A percentile compares a stretch with the other conserved stretches of the same genome.
These are phyloP conservation scores for Phytophthora sojae DNA, from an alignment of 352 stramenopile species.

Conservation along the genomic window DNA sequence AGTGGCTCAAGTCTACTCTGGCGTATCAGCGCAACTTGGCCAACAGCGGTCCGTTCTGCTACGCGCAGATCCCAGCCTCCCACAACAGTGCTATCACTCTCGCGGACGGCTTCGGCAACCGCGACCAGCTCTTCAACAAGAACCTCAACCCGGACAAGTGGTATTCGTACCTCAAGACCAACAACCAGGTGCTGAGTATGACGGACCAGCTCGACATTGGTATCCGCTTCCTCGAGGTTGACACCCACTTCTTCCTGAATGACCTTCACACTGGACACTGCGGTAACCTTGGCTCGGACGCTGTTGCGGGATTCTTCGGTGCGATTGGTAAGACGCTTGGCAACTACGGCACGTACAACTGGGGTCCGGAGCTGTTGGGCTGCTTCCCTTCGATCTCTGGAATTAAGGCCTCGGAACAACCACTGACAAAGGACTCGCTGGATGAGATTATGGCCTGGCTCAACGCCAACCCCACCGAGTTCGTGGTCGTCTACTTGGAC, in stretches of 20 bases:
- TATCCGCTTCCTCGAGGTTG: constrained; percentile 68
- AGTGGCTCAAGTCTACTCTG: constrained; percentile 54
- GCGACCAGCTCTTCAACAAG: constrained; percentile 67
- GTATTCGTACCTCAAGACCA: constrained; percentile 72
- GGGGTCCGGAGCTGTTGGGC: constrained; percentile 57
- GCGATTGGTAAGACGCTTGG: constrained; percentile 47
- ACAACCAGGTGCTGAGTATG: constrained; percentile 72
- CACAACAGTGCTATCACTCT: constrained; percentile 78
- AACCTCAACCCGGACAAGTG: constrained; percentile 51
- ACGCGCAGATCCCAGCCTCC: constrained; percentile 57
- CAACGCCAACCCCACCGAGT: constrained; percentile 50
- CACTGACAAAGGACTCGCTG: constrained; percentile 43
- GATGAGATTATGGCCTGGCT: constrained; percentile 65
- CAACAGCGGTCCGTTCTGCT: constrained; percentile 53
- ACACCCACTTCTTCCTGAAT: constrained; percentile 69
- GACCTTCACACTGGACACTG: constrained; percentile 68
- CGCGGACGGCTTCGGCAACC: constrained; percentile 69
- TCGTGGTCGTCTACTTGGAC: constrained; percentile 70
- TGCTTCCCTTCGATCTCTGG: constrained; percentile 72
- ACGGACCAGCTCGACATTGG: constrained; percentile 73
- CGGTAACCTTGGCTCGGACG: constrained; percentile 46
- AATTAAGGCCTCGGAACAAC: constrained; percentile 64
- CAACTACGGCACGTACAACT: constrained; percentile 55
- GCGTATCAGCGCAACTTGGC: constrained; percentile 64
- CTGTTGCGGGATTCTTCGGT: constrained; percentile 42